Evolutionary conservation across 768 basidiomycete genomes (phyloP), one percentile per base, ranked within the genome.

Genomic region (Mycena albidolilacea): DNA sequence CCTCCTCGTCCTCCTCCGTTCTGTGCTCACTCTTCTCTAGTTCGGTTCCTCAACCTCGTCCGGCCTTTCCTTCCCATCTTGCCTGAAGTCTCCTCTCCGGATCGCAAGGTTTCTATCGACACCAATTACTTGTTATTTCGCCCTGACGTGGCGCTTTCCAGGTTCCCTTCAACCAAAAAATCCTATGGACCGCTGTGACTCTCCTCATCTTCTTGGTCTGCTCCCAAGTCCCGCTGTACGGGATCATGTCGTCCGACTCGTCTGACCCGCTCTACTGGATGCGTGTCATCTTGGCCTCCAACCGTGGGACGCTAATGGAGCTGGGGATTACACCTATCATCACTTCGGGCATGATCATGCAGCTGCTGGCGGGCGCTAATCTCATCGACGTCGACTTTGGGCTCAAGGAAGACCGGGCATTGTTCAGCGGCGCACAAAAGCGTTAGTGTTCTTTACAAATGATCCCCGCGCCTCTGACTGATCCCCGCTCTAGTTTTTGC

Each of bases 341-440:
- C 81, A 99, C 98, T 11, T 95, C 94, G 64, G 98, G 98, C 79
- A 99, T 98, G 97, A 99, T 98, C 83, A 99, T 99, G 95, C 98
- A 99, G 84, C 92, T 99, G 55, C 89, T 99, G 73, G 97, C 97
- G 19, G 98, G 98, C 68, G 97, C 98, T 50, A 98, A 96, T 83
- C 87, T 99, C 79, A 95, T 99, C 80, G 97, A 99, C 67, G 95
- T 99, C 77, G 98, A 99, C 86, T 98, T 98, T 79, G 91, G 91
- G 69, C 85, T 99, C 79, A 98, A 99, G 88, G 98, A 99, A 83
- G 98, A 99, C 81, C 88, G 98, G 41, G 96, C 96, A 17, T 86
- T 99, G 66, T 99, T 98, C 80, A 93, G 96, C 75, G 97, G 94
- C 74, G 97, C 97, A 52, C 98, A 99, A 85, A 99, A 99, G 87